phyloP scores from a whole-genome alignment of 768 basidiomycete species.

The Boletus sp. region DNA sequence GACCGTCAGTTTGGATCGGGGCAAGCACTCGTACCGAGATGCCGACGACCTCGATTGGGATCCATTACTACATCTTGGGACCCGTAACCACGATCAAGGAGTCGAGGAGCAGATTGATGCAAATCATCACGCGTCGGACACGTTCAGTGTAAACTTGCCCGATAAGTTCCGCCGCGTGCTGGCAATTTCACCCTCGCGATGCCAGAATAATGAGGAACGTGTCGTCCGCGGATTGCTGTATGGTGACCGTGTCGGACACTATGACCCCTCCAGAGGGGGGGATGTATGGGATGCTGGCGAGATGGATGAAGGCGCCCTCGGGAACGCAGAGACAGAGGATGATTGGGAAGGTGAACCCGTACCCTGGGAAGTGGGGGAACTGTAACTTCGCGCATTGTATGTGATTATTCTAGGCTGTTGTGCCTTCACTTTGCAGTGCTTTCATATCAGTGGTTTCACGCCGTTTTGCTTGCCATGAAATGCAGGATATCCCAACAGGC shows the following conservation, averaged over 20 bases:
- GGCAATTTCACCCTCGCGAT: conserved; percentile 52
- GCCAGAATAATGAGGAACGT: conserved; percentile 45
- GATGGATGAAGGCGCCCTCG: conserved; percentile 38
- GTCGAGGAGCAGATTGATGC: conserved; percentile 16
- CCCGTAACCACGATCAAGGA: conserved; percentile 25
- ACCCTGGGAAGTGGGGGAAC: conserved; percentile 77
- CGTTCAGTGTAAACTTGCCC: conserved; percentile 58
- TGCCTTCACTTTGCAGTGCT: conserved; percentile 32
- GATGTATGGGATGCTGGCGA: conserved; percentile 80
- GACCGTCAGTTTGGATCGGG: conserved; percentile 9
- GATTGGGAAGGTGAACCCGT: conserved; percentile 81
- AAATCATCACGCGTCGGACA: conserved; percentile 35
- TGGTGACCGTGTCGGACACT: conserved; percentile 52
- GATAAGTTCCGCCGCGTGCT: conserved; percentile 65
- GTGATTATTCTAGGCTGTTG: conserved; percentile 26
- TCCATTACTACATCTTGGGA: conserved; percentile 25
- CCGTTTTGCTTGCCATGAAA: conserved; percentile 23
- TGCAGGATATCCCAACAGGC: conserved; percentile 19
- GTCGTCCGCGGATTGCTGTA: conserved; percentile 62
- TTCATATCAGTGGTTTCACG: conserved; percentile 32
- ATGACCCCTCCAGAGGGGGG: conserved; percentile 64
- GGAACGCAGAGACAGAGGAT: conserved; percentile 52
- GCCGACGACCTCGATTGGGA: conserved; percentile 28
- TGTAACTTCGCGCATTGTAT: conserved; percentile 43
- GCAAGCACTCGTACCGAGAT: conserved; percentile 10